Conservation (phyloP, 139 green algal species). For the Picochlorum sp. region DNA sequence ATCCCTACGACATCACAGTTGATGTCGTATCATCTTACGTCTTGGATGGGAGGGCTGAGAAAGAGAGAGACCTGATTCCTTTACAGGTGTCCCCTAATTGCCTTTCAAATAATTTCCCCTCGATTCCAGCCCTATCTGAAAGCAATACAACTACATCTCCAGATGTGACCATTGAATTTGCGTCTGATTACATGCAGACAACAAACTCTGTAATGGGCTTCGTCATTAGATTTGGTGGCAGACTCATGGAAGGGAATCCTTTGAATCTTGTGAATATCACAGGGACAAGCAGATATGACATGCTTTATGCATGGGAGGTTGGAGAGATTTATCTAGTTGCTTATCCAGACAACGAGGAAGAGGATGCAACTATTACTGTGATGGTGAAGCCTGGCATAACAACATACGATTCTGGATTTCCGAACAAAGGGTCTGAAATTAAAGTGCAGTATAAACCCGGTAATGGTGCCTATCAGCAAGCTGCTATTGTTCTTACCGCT, state of each 20-base stretch:
- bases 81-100: slow-evolving; percentile 6
- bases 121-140: too few species aligned
- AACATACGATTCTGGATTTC: not conserved
- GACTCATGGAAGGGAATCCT: slow-evolving; percentile 8
- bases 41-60: not conserved
- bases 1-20: slow-evolving; percentile 8
- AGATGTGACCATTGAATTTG: not conserved
- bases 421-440: not conserved
- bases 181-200: not conserved
- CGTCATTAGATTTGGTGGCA: slow-evolving; percentile 9
- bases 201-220: not conserved
- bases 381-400: slow-evolving; percentile 1
- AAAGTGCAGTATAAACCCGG: slow-evolving; percentile 5
- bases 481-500: slow-evolving; percentile 3
- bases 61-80: slow-evolving; percentile 4
- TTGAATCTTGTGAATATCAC: slow-evolving; percentile 13
- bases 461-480: not conserved
- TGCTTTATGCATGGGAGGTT: slow-evolving; percentile 3
- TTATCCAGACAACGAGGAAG: slow-evolving; percentile 2
- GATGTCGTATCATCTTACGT: not conserved
- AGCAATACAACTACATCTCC: not conserved
- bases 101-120: not conserved
- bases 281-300: not conserved
- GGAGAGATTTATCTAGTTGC: slow-evolving; percentile 9
- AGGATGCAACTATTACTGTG: slow-evolving; percentile 6